phyloP scores from a whole-genome alignment of 148 eudicot genomes.

The Amaranthus cruentus region DNA sequence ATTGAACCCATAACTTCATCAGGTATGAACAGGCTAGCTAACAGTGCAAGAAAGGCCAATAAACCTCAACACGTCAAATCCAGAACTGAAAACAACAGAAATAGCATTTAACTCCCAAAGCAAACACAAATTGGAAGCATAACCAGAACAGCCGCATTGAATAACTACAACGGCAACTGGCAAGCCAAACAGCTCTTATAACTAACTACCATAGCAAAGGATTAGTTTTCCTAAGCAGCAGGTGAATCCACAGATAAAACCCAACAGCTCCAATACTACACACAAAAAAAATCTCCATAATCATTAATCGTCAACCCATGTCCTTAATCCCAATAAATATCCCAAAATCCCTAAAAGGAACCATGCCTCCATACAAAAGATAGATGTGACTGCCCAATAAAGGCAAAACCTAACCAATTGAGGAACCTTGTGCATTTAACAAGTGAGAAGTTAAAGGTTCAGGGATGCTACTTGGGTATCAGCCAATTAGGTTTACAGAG shows the following conservation, averaged over 20 bases:
- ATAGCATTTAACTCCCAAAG: neutral
- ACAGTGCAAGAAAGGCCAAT: constrained; percentile 5
- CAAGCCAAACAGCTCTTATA: no score
- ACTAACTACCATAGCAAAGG: neutral
- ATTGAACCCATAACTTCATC: constrained; percentile 4
- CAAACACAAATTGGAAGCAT: constrained; percentile 6
- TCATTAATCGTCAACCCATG: neutral
- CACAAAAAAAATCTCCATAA: neutral
- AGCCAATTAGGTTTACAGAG: neutral
- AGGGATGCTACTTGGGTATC: constrained; percentile 14
- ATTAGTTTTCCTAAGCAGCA: constrained; percentile 2
- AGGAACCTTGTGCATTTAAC: constrained; percentile 7
- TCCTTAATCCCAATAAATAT: constrained; percentile 1
- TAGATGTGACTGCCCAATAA: neutral
- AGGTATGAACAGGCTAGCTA: constrained; percentile 6
- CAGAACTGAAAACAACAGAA: neutral
- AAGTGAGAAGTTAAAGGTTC: neutral
- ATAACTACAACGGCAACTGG: neutral
- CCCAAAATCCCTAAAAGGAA: neutral
- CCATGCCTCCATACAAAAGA: neutral
- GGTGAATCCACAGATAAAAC: neutral
- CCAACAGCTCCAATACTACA: neutral
- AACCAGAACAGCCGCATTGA: neutral
- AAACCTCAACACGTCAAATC: constrained; percentile 16
- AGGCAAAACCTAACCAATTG: constrained; percentile 14